Conservation (phyloP, 345 rosid species). For the Pistacia atlantica region DNA sequence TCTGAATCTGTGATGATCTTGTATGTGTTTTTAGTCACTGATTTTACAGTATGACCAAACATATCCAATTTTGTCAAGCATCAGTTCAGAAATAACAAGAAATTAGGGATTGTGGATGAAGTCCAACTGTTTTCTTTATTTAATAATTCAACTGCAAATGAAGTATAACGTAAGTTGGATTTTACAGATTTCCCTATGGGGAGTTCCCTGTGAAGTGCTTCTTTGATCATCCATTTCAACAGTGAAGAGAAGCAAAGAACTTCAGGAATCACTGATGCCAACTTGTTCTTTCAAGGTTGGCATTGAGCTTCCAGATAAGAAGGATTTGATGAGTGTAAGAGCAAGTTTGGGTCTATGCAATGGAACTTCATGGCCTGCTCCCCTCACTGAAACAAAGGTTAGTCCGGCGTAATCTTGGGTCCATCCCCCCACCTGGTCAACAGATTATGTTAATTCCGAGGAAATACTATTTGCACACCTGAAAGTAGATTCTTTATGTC, state of each 20-base stretch:
- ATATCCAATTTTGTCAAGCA: not conserved
- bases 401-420: constrained; percentile 82
- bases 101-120: not conserved
- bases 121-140: not conserved
- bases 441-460: not conserved
- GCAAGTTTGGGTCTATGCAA: constrained; percentile 81
- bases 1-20: too few species aligned
- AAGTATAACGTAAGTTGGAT: not conserved
- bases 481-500: not conserved
- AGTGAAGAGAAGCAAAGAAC: not conserved
- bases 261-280: constrained; percentile 34
- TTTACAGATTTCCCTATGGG: too few species aligned
- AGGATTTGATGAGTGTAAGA: constrained; percentile 70
- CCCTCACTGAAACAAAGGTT: constrained; percentile 79
- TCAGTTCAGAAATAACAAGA: too few species aligned
- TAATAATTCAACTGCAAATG: not conserved
- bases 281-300: constrained; percentile 33
- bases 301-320: constrained; percentile 68
- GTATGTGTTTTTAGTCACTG: too few species aligned
- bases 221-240: not conserved
- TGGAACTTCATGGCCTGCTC: constrained; percentile 96
- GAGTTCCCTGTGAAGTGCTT: not conserved
- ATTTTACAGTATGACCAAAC: too few species aligned
- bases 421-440: constrained; percentile 94
- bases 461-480: not conserved